A percentile compares a stretch with the other conserved stretches of the same genome.
phyloP scores from a whole-genome alignment of 495 filamentous ascomycete genomes.

The Neurospora sp. region DNA sequence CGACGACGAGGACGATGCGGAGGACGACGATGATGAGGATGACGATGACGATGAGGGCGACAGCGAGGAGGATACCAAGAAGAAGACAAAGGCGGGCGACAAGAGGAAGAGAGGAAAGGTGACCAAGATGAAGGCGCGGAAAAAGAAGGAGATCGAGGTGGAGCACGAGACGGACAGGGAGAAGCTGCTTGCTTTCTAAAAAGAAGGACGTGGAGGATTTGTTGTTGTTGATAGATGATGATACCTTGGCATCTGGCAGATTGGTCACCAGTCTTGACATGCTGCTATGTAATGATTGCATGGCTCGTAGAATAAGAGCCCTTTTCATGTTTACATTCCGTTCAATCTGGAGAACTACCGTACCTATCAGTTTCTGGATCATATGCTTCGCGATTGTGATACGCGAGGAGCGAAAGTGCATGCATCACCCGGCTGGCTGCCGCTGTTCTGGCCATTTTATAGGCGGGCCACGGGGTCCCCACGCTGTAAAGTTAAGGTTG shows the following conservation, averaged over 20 bases:
- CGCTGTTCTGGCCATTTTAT: not conserved
- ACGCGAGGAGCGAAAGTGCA: not conserved
- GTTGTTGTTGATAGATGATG: not conserved
- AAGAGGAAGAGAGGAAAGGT: conserved; percentile 58
- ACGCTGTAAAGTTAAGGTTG: not conserved
- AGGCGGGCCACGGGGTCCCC: not conserved
- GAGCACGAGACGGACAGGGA: conserved; percentile 47
- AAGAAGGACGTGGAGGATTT: not conserved
- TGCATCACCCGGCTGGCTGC: not conserved
- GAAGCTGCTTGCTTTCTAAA: conserved; percentile 34
- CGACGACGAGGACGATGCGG: conserved; percentile 38
- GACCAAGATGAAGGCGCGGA: conserved; percentile 50
- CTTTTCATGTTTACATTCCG: not conserved
- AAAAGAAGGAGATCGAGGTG: conserved; percentile 63
- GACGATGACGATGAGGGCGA: conserved; percentile 42
- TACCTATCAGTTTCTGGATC: not conserved
- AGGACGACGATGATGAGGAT: conserved; percentile 38
- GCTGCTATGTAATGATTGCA: not conserved
- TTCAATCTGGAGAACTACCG: not conserved
- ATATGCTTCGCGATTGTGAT: not conserved
- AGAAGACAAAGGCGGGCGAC: conserved; percentile 40
- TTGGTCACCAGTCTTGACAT: not conserved
- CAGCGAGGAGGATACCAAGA: conserved; percentile 36
- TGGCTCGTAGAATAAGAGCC: not conserved
- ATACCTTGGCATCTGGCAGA: not conserved